These are phyloP conservation scores for Picea glauca DNA, from an alignment of 75 land plant species.

Conservation along the genomic window DNA sequence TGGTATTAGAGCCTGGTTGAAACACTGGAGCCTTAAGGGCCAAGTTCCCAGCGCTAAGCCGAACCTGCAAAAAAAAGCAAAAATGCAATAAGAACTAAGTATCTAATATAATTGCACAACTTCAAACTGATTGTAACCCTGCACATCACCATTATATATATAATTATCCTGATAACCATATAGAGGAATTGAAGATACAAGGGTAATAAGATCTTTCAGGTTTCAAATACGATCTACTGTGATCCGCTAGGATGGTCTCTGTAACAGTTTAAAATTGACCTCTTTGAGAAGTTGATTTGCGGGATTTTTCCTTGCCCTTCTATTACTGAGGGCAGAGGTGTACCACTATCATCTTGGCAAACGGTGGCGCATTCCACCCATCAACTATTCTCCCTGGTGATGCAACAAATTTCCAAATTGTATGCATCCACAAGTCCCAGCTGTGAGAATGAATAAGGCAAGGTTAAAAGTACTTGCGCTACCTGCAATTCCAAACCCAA, in stretches of 20 bases:
- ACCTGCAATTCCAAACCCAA: too few relatives aligned
- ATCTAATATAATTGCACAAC: background rate
- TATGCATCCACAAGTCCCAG: background rate
- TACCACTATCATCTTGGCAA: background rate
- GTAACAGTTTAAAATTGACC: background rate
- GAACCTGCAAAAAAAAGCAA: too few relatives aligned
- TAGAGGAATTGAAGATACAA: background rate
- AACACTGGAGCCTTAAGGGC: too few relatives aligned
- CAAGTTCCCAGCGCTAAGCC: too few relatives aligned
- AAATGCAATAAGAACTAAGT: background rate
- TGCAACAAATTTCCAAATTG: background rate
- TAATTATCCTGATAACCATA: background rate
- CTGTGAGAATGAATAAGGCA: too few relatives aligned
- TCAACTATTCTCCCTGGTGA: background rate
- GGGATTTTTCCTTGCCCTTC: background rate
- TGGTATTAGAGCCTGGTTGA: too few relatives aligned
- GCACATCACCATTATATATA: background rate
- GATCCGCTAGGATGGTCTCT: background rate
- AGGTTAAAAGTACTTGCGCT: too few relatives aligned
- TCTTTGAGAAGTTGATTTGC: background rate
- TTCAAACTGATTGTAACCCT: background rate
- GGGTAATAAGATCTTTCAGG: background rate
- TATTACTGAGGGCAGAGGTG: background rate
- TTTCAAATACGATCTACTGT: background rate
- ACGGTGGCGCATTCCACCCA: background rate